Evolutionary conservation across 345 rosid genomes (phyloP).

Genomic region (Durio zibethinus): DNA sequence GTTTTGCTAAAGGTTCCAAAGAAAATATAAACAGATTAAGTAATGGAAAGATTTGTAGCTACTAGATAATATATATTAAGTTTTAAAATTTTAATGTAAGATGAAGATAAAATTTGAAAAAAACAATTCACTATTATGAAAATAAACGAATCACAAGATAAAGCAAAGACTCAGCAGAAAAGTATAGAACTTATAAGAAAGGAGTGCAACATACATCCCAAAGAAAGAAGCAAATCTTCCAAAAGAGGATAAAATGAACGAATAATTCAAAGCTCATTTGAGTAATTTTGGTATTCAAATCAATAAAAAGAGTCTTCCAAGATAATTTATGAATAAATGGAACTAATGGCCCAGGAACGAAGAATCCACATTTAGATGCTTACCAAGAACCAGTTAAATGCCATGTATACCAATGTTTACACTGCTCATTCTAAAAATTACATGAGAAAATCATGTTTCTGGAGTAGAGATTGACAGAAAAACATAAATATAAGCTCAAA

Average conservation of each 20-base stretch:
- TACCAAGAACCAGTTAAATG: background rate
- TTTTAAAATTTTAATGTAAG: background rate
- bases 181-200: background rate
- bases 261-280: background rate
- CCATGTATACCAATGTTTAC: background rate
- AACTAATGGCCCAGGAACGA: background rate
- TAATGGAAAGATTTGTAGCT: background rate
- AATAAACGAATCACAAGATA: background rate
- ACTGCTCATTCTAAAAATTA: background rate
- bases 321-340: background rate
- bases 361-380: background rate
- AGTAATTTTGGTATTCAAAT: background rate
- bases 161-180: background rate
- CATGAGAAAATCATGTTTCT: background rate
- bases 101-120: background rate
- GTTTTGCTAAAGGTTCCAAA: constrained; percentile 7
- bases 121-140: background rate
- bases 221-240: background rate
- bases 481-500: background rate
- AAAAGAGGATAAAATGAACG: background rate
- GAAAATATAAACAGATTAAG: constrained; percentile 9
- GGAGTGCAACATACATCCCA: background rate
- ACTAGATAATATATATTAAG: background rate
- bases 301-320: background rate
- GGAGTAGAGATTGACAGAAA: background rate